Evolutionary conservation across 148 eudicot genomes (phyloP).

Genomic region (Diospyros lotus): DNA sequence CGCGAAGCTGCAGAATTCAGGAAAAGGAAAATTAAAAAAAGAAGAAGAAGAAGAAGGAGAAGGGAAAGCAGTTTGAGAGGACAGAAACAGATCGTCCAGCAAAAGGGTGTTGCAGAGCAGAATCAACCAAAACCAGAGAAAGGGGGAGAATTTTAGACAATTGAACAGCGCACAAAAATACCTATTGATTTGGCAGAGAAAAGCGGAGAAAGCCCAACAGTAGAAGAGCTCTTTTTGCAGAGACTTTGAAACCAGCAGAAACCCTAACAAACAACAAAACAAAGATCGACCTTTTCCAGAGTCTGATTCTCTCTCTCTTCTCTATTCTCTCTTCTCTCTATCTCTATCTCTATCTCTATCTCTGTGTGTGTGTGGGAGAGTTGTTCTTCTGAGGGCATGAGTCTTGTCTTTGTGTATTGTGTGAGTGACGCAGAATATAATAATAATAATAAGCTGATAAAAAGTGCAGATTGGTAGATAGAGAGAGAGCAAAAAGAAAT

Average conservation of each 20-base stretch:
- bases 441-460: conserved; percentile 19
- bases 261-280: not conserved
- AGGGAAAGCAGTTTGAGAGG: not conserved
- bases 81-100: conserved; percentile 12
- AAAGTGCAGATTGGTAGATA: conserved; percentile 41
- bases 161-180: not conserved
- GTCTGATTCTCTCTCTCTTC: not conserved
- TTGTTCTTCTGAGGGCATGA: not conserved
- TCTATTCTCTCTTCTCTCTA: not conserved
- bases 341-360: not conserved
- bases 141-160: not conserved
- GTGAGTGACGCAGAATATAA: not conserved
- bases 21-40: not conserved
- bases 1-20: too few species aligned
- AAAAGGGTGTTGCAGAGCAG: not conserved
- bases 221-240: conserved; percentile 5
- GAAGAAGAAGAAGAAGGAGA: too few species aligned
- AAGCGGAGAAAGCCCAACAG: conserved; percentile 1
- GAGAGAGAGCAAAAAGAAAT: conserved; percentile 12
- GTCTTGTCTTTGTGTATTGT: conserved; percentile 7
- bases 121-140: not conserved
- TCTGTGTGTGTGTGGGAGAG: not conserved
- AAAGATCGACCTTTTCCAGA: conserved; percentile 9
- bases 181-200: conserved; percentile 3
- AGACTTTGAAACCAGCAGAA: conserved; percentile 9